Conservation (phyloP, 2,329 filamentous ascomycete species). For the Epicoccum nigrum region DNA sequence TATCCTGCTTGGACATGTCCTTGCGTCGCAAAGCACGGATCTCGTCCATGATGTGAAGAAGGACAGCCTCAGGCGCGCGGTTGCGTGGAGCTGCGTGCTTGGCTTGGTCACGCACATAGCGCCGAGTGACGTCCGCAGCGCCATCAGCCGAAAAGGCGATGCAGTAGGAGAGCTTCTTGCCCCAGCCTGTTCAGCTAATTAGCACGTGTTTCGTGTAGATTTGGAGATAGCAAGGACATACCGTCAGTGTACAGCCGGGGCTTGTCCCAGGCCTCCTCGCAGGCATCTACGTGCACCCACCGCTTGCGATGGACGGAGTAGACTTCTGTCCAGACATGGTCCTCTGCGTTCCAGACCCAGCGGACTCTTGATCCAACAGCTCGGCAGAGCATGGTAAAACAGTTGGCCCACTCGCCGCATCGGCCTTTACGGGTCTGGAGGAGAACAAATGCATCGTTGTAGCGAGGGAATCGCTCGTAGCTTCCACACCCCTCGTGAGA, state of each 20-base stretch:
- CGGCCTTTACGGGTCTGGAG: conserved; percentile 85
- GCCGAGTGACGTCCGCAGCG: conserved; percentile 69
- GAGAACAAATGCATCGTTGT: conserved; percentile 92
- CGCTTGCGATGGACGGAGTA: conserved; percentile 92
- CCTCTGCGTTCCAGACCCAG: conserved; percentile 98
- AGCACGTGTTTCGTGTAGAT: conserved; percentile 4
- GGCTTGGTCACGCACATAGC: conserved; percentile 71
- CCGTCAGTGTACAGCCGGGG: conserved; percentile 89
- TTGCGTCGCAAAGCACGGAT: conserved; percentile 82
- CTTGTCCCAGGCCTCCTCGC: conserved; percentile 94
- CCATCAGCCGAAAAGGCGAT: conserved; percentile 94
- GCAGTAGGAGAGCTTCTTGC: conserved; percentile 95
- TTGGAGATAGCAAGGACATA: conserved; percentile 46
- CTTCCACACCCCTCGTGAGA: conserved; percentile 75
- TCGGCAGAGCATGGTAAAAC: conserved; percentile 97
- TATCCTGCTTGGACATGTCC: conserved; percentile 85
- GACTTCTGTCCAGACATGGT: conserved; percentile 97
- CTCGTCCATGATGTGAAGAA: conserved; percentile 90
- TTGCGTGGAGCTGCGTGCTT: conserved; percentile 76
- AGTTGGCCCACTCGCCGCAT: conserved; percentile 96
- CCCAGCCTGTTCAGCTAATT: conserved; percentile 68
- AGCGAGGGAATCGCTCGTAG: conserved; percentile 89
- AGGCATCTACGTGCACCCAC: conserved; percentile 97
- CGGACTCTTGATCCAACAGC: conserved; percentile 88
- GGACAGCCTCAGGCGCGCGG: conserved; percentile 83